Base-by-base conservation (phyloP, 2,329 filamentous ascomycete species). In the Cladosporium sp. region DNA sequence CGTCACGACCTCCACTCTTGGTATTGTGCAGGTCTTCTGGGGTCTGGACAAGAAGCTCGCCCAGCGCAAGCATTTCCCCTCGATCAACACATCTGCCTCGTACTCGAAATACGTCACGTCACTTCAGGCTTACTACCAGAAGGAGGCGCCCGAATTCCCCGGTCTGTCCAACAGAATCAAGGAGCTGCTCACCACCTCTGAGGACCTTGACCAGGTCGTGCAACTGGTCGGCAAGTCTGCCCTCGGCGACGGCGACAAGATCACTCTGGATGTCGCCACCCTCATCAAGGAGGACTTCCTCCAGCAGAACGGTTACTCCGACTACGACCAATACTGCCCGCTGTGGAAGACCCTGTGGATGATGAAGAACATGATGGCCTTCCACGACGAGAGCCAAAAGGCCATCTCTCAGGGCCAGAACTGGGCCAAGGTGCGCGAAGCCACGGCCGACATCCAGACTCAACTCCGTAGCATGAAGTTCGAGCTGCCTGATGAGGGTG, bases 341-440 rank as follows among this genome's bases (percentile, higher is more conserved):
- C 82, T 99, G 66, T 99, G 93, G 93, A 99, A 99, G 85, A 99
- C 93, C 0, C 88, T 95, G 71, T 99, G 93, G 86, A 97, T 99
- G 93, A 99, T 99, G 93, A 96, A 95, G 82, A 86, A 89, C 58
- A 97, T 99, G 84, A 88, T 99, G 79, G 88, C 86, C 52, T 99
- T 92, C 82, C 89, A 96, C 69, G 95, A 99, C 65, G 93, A 99
- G 77, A 85, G 89, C 19, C 92, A 97, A 71, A 97, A 96, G 82
- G 90, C 89, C 6, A 82, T 99, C 66, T 80, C 87, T 5, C 89
- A 96, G 71, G 93, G 93, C 54, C 87, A 92, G 73, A 86, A 77
- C 72, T 99, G 93, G 93, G 76, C 78, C 67, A 96, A 95, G 81
- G 86, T 99, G 50, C 84, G 92, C 60, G 93, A 99, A 64, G 83